These are phyloP conservation scores for Ascochyta lentis DNA, from an alignment of 2,329 filamentous ascomycete species.

Conservation along the genomic window DNA sequence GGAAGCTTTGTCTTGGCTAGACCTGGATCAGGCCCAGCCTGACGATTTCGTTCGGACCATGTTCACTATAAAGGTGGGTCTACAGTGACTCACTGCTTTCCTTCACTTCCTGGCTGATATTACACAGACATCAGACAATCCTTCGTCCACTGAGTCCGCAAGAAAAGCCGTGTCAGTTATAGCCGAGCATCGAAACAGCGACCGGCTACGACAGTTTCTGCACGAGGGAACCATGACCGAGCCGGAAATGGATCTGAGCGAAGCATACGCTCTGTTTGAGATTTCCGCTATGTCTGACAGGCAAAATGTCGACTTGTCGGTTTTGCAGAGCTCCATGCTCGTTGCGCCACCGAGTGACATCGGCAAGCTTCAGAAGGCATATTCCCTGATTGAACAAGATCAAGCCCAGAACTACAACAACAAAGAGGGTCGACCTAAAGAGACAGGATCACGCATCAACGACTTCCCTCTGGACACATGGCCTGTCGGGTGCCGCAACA, in stretches of 20 bases:
- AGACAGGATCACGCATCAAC: slow-evolving; percentile 27
- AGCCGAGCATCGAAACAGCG: slow-evolving; percentile 64
- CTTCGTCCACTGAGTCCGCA: slow-evolving; percentile 57
- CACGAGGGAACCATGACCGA: slow-evolving; percentile 58
- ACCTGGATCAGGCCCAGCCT: slow-evolving; percentile 53
- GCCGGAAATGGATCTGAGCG: slow-evolving; percentile 60
- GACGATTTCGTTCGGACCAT: slow-evolving; percentile 67
- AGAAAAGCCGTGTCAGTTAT: slow-evolving; percentile 65
- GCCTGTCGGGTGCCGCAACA: slow-evolving; percentile 88
- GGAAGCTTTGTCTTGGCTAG: slow-evolving; percentile 69
- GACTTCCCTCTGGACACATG: slow-evolving; percentile 57
- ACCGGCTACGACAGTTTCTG: slow-evolving; percentile 60
- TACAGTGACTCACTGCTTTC: neutral
- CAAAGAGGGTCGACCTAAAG: slow-evolving; percentile 14
- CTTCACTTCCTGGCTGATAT: slow-evolving; percentile 13
- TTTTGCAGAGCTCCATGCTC: slow-evolving; percentile 36
- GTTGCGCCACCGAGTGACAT: slow-evolving; percentile 54
- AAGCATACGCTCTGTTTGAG: slow-evolving; percentile 50
- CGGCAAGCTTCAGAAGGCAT: slow-evolving; percentile 55
- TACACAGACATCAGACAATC: slow-evolving; percentile 58
- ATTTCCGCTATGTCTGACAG: slow-evolving; percentile 60
- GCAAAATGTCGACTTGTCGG: slow-evolving; percentile 57
- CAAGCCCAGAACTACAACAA: slow-evolving; percentile 34
- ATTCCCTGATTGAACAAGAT: slow-evolving; percentile 52
- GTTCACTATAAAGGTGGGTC: slow-evolving; percentile 61